Evolutionary conservation across 2,329 filamentous ascomycete species (phyloP), one percentile per base, ranked within the genome.

Genomic region (Aspergillus sp.): DNA sequence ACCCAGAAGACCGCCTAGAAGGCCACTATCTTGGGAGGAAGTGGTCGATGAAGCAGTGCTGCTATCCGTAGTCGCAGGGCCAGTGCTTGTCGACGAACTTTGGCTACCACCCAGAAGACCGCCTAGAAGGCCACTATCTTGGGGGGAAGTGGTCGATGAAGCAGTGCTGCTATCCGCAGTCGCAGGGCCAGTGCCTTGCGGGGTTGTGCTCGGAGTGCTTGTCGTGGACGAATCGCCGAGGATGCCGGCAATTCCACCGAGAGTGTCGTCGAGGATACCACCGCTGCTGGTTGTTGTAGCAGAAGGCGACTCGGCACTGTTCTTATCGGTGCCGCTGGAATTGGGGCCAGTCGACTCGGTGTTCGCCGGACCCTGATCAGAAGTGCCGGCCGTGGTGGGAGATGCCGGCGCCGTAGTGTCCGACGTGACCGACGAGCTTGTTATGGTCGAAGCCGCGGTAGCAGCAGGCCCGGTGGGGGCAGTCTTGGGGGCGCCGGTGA

Each of bases 401-500:
- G 34, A 5, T 2, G 12, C 13, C 10, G 29, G 13, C 10, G 15
- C 24, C 2, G 13, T 17, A 10, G 32, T 15, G 11, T 24, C 32
- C 12, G 26, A 14, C 17, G 26, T 24, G 29, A 31, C 16, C 13
- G 34, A 36, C 8, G 37, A 32, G 13, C 35, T 40, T 10, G 37
- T 38, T n/a, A 36, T 32, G 2, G 41, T 45, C 8, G 36, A 25
- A 17, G 40, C 37, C 8, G 33, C 26, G 5, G 40, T 30, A 5
- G 29, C 35, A 8, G 29, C 12, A 16, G 26, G 13, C 14, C 14
- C 24, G 7, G 31, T 37, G 12, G 37, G 31, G n/a, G 34, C 29
- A 24, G 11, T 30, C 16, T 11, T 24, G 12, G 26, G 11, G 15
- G 36, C 38, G 10, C 37, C 37, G 4, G 45, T 40, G 16, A 51